phyloP scores from a whole-genome alignment of 257 asterid species.

The Solanum stenotomum region DNA sequence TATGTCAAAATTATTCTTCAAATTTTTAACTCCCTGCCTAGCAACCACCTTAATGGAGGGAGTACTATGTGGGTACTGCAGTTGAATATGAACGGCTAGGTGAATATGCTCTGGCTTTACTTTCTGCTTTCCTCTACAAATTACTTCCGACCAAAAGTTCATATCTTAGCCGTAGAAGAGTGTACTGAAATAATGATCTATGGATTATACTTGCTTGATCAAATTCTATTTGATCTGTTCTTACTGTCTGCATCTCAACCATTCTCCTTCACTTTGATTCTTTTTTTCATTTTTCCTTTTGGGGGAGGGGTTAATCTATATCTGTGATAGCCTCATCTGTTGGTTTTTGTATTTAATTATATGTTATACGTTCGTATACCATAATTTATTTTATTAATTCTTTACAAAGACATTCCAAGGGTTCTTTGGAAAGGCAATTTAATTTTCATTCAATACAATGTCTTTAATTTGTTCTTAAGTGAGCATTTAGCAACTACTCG shows the following conservation, averaged over 20 bases:
- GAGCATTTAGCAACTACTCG: background rate
- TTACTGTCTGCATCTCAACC: background rate
- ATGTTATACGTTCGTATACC: background rate
- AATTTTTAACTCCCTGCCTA: background rate
- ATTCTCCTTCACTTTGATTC: background rate
- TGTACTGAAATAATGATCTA: background rate
- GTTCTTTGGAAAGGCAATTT: background rate
- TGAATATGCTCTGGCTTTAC: background rate
- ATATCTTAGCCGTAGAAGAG: background rate
- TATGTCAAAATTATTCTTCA: background rate
- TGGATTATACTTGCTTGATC: background rate
- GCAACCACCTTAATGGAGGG: background rate
- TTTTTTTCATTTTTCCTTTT: background rate
- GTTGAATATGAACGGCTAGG: background rate
- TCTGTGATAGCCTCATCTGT: background rate
- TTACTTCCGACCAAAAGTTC: background rate
- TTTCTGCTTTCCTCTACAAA: background rate
- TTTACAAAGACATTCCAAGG: background rate
- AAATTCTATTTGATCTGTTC: background rate
- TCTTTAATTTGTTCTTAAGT: background rate
- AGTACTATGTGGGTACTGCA: background rate
- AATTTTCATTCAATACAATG: background rate
- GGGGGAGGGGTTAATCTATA: background rate
- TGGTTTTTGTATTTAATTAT: background rate
- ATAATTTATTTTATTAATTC: background rate